These are phyloP conservation scores for Sphaerosporella brunnea DNA, from an alignment of 495 filamentous ascomycete species.

Conservation along the genomic window DNA sequence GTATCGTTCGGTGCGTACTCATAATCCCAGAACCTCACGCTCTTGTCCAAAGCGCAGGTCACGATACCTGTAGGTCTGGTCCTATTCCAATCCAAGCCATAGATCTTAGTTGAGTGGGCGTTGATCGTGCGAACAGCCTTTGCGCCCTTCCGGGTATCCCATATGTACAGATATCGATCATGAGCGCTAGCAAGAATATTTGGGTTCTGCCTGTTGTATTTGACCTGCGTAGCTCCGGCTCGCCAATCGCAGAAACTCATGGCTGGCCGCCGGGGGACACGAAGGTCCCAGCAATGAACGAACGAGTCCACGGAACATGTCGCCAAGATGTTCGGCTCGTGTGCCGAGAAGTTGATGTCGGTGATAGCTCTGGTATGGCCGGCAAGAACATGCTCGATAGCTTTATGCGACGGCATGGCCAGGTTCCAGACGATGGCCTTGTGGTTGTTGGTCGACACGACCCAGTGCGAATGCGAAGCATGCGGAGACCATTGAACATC, in stretches of 20 bases:
- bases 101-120: conserved; percentile 90
- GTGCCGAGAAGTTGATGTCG: conserved; percentile 90
- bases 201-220: conserved; percentile 76
- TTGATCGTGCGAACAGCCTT: conserved; percentile 63
- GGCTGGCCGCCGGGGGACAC: conserved; percentile 52
- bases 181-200: conserved; percentile 81
- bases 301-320: conserved; percentile 89
- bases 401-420: conserved; percentile 52
- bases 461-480: conserved; percentile 74
- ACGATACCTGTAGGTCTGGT: conserved; percentile 49
- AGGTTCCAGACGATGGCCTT: conserved; percentile 93
- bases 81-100: conserved; percentile 88
- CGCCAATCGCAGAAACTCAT: conserved; percentile 86
- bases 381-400: conserved; percentile 77
- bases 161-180: conserved; percentile 68
- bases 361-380: conserved; percentile 82
- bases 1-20: conserved; percentile 34
- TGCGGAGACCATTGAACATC: conserved; percentile 98
- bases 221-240: conserved; percentile 87
- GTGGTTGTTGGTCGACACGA: conserved; percentile 84
- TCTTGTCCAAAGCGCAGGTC: conserved; percentile 81
- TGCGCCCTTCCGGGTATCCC: conserved; percentile 73
- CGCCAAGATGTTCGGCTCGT: conserved; percentile 73
- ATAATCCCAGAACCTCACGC: conserved; percentile 90
- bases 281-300: conserved; percentile 83